Percentiles rank a stretch among this genome's conserved stretches.
Evolutionary conservation across 176 grass and related monocot genomes (phyloP).

Genomic region (Oryza meyeriana): DNA sequence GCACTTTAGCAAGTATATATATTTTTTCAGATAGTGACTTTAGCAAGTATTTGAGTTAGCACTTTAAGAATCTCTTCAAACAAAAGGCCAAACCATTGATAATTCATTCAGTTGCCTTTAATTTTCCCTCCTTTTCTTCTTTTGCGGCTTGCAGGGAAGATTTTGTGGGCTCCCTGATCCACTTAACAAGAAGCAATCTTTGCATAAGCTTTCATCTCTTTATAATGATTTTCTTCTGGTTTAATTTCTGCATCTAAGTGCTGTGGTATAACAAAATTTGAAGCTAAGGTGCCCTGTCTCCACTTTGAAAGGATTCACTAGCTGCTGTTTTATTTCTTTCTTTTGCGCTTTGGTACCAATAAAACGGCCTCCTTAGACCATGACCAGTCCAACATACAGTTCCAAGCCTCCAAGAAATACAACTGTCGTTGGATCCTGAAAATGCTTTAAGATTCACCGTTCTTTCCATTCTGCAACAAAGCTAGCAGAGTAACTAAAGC

Average conservation of each 20-base stretch:
- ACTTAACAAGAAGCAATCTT: constrained; percentile 43
- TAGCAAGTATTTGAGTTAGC: constrained; percentile 24
- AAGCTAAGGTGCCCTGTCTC: constrained; percentile 24
- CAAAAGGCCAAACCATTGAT: constrained; percentile 30
- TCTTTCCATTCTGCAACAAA: constrained; percentile 38
- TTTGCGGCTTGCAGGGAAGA: constrained; percentile 37
- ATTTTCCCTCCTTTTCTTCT: constrained; percentile 35
- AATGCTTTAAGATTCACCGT: constrained; percentile 48
- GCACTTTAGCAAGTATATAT: constrained; percentile 3
- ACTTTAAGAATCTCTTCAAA: constrained; percentile 57
- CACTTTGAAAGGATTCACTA: constrained; percentile 38
- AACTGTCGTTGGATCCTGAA: constrained; percentile 24
- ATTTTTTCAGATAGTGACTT: not conserved
- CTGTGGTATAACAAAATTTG: constrained; percentile 21
- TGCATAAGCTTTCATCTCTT: constrained; percentile 31
- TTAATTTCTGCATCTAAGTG: constrained; percentile 21
- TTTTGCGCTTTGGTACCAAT: constrained; percentile 44
- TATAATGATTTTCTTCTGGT: constrained; percentile 8
- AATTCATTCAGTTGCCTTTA: constrained; percentile 42
- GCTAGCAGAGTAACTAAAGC: constrained; percentile 37
- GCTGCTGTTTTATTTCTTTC: not conserved
- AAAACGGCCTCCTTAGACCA: constrained; percentile 49
- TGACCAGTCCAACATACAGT: constrained; percentile 39
- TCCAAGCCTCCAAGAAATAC: constrained; percentile 25
- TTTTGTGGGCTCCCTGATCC: constrained; percentile 44